Percentiles rank a stretch among this genome's conserved stretches.
Conservation (phyloP, 139 green algal species). For the Helicosporidium sp. region DNA sequence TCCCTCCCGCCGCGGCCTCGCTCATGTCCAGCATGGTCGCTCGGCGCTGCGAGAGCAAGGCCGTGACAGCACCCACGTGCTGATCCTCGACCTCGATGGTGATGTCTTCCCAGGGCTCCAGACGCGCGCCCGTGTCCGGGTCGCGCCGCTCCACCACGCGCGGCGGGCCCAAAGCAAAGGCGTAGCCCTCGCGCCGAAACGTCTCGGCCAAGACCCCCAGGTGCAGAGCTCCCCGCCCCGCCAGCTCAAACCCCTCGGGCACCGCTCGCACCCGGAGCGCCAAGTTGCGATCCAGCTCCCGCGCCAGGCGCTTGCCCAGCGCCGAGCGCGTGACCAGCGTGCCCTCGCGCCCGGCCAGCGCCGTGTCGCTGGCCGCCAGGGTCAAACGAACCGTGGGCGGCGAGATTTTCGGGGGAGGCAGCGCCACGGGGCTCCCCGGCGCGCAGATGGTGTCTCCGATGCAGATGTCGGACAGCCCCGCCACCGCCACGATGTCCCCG, state of each 20-base stretch:
- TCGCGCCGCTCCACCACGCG: constrained; percentile 73
- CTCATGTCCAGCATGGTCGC: constrained; percentile 82
- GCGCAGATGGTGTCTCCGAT: constrained; percentile 91
- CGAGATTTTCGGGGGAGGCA: constrained; percentile 90
- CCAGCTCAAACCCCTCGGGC: constrained; percentile 82
- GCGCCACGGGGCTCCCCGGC: constrained; percentile 27
- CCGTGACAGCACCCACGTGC: constrained; percentile 58
- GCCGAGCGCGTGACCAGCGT: constrained; percentile 86
- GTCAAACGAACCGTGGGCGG: constrained; percentile 94
- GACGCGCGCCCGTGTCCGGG: constrained; percentile 26
- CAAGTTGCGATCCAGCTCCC: constrained; percentile 86
- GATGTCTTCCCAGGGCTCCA: constrained; percentile 86
- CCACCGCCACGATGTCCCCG: constrained; percentile 82
- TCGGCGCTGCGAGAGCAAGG: constrained; percentile 80
- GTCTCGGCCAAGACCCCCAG: constrained; percentile 95
- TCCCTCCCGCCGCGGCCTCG: constrained; percentile 14
- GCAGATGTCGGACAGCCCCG: constrained; percentile 41
- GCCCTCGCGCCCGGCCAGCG: constrained; percentile 88
- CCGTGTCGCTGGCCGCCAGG: constrained; percentile 83
- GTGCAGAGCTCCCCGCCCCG: constrained; percentile 69
- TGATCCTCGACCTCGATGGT: constrained; percentile 60
- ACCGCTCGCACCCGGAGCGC: constrained; percentile 77
- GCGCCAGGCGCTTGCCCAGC: constrained; percentile 32
- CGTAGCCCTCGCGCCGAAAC: constrained; percentile 70
- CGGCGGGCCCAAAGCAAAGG: constrained; percentile 78